phyloP scores from a whole-genome alignment of 106 monocot genomes.

The Apostasia shenzhenica region DNA sequence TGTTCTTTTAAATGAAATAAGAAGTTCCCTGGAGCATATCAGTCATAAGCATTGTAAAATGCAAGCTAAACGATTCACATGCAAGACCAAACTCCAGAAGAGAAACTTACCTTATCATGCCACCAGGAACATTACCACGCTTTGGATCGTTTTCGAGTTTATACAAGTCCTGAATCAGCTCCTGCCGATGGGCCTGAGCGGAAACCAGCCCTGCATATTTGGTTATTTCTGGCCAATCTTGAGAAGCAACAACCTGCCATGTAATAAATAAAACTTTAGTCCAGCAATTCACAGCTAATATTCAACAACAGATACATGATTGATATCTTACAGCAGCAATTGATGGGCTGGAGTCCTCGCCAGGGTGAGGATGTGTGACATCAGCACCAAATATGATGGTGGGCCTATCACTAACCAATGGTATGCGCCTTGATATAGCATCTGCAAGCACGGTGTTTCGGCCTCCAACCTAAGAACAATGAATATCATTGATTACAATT shows the following conservation, averaged over 20 bases:
- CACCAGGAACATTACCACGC: constrained; percentile 31
- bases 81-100: neutral
- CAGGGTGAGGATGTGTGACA: constrained; percentile 63
- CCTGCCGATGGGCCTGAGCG: constrained; percentile 30
- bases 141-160: constrained; percentile 40
- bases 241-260: constrained; percentile 46
- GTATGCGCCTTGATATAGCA: constrained; percentile 34
- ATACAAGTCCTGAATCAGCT: constrained; percentile 39
- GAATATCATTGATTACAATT: neutral
- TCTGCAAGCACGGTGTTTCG: constrained; percentile 50
- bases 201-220: constrained; percentile 46
- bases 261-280: neutral
- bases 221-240: constrained; percentile 55
- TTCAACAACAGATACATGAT: neutral
- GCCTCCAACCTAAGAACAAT: constrained; percentile 42
- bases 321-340: constrained; percentile 51
- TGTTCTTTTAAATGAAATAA: constrained; percentile 52
- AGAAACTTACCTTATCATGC: constrained; percentile 38
- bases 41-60: no score
- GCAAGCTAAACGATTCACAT: neutral
- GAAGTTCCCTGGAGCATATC: constrained; percentile 51
- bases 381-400: constrained; percentile 83
- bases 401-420: constrained; percentile 30
- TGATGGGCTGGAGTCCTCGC: constrained; percentile 49
- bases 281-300: neutral